Percentiles rank a stretch among this genome's conserved stretches.
These are phyloP conservation scores for Kwoniella sp. DNA, from an alignment of 768 basidiomycete genomes.

Conservation along the genomic window DNA sequence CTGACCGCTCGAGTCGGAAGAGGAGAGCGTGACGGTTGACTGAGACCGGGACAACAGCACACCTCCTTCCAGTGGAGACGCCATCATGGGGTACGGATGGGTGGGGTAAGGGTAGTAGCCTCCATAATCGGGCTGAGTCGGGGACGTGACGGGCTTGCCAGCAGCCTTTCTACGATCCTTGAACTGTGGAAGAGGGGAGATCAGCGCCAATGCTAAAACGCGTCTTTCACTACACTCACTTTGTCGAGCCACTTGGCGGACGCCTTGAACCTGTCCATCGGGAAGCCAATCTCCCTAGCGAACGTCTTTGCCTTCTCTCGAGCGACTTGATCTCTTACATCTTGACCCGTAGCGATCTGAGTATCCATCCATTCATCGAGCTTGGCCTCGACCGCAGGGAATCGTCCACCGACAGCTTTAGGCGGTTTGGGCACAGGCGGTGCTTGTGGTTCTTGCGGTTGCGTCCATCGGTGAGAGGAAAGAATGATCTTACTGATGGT, in stretches of 20 bases:
- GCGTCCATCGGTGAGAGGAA: constrained; percentile 50
- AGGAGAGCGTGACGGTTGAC: constrained; percentile 43
- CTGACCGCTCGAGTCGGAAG: constrained; percentile 40
- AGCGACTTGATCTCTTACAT: constrained; percentile 48
- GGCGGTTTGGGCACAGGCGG: constrained; percentile 37
- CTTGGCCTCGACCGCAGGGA: constrained; percentile 52
- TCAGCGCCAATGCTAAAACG: constrained; percentile 21
- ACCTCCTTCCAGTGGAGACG: constrained; percentile 26
- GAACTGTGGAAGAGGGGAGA: constrained; percentile 32
- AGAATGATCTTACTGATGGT: constrained; percentile 55
- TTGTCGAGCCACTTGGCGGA: constrained; percentile 56
- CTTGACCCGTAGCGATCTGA: constrained; percentile 45
- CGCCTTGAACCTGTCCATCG: constrained; percentile 52
- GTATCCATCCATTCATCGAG: constrained; percentile 54
- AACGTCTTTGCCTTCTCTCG: constrained; percentile 51
- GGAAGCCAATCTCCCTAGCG: constrained; percentile 48
- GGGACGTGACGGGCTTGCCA: constrained; percentile 37
- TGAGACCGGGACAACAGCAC: constrained; percentile 41
- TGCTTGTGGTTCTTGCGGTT: constrained; percentile 40
- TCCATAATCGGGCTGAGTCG: constrained; percentile 27
- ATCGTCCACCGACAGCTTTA: constrained; percentile 48
- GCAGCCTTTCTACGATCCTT: constrained; percentile 51
- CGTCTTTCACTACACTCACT: constrained; percentile 21
- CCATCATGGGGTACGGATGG: constrained; percentile 22
- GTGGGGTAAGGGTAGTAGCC: constrained; percentile 29